Base-by-base conservation (phyloP, 352 stramenopile species). In the Pythium periplocum region DNA sequence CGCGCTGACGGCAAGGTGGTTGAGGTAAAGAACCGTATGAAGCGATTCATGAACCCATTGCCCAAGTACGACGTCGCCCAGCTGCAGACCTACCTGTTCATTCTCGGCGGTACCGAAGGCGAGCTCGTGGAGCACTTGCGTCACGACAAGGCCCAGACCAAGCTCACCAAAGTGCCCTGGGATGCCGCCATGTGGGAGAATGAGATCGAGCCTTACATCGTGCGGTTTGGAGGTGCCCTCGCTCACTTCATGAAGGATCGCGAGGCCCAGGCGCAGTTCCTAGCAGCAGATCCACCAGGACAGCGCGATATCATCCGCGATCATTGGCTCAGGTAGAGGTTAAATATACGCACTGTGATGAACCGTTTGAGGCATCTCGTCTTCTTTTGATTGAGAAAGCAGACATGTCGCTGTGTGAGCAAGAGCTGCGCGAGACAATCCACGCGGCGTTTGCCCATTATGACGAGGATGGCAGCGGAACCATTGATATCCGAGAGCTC, bases 41-140 rank as follows among this genome's bases (percentile, higher is more conserved):
- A 67, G 37, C 50, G 56, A 9, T 94, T 94, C 62, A 72, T 90
- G 31, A 71, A 61, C 32, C 84, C 84, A 8, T 58, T 94, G 52
- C 84, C 84, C 4, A 74, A 69, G 57, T 94, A 94, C 60, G 84
- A 94, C 59, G 42, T 94, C 6, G 78, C 78, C 1, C 84, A 94
- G 57, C 59, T 94, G 51, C 82, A 93, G 68, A 94, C 84, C 32
- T 94, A 94, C 58, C 48, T 94, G 38, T 94, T 81, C 57, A 89
- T 94, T 43, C 66, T 94, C 12, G 73, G 64, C 0, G 61, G 67
- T 5, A 61, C 57, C 10, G 75, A 93, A 38, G 84, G 84, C 6
- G 84, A 94, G 60, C 58, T 94, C 9, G 84, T 94, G 35, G 84
- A 94, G 64, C 76, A 93, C 54, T 55, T 94, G 39, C 77, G 81